Conservation (phyloP, 2,329 filamentous ascomycete species). For the Microcyclospora pomicola region DNA sequence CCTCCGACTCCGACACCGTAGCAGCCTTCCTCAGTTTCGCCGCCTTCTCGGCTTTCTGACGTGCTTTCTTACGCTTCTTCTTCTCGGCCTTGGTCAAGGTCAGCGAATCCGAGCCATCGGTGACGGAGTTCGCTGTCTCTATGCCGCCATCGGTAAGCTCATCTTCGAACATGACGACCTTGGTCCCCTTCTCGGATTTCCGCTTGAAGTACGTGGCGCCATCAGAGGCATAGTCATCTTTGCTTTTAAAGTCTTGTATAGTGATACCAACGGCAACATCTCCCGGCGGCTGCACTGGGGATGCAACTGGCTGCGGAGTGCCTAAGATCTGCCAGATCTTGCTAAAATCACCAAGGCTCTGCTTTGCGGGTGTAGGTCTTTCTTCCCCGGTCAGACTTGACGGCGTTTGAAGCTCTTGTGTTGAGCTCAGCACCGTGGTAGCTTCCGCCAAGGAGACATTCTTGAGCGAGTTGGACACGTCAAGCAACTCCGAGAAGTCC, state of each 20-base stretch:
- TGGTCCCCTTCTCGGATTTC: background rate
- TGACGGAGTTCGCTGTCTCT: slow-evolving; percentile 6
- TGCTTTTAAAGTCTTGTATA: slow-evolving; percentile 5
- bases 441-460: too few species aligned
- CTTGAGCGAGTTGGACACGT: slow-evolving; percentile 23
- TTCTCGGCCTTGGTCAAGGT: slow-evolving; percentile 23
- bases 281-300: background rate
- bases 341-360: slow-evolving; percentile 30
- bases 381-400: background rate
- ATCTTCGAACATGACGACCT: slow-evolving; percentile 5
- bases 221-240: slow-evolving; percentile 30
- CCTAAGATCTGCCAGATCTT: slow-evolving; percentile 34
- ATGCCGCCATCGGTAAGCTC: slow-evolving; percentile 8
- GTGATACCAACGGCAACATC: background rate
- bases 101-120: slow-evolving; percentile 10
- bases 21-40: slow-evolving; percentile 13
- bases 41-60: slow-evolving; percentile 9
- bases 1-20: slow-evolving; percentile 23
- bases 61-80: slow-evolving; percentile 22
- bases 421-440: too few species aligned
- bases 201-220: slow-evolving; percentile 23
- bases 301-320: slow-evolving; percentile 12
- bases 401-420: too few species aligned
- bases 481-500: slow-evolving; percentile 33
- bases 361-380: background rate